Evolutionary conservation across 2,329 filamentous ascomycete genomes (phyloP).

Genomic region (Microcyclosporella mali): DNA sequence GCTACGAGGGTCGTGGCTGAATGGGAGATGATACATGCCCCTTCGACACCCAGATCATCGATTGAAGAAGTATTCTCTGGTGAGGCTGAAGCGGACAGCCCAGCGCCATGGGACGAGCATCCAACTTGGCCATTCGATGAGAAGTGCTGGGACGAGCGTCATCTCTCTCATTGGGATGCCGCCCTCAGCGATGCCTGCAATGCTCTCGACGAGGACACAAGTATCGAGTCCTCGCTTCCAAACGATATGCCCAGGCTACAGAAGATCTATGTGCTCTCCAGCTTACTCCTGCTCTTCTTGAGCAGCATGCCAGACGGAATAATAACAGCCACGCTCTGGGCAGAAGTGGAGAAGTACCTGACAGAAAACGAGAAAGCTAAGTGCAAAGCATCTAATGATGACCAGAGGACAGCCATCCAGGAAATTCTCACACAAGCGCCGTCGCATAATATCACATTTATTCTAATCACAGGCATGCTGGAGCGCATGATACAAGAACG

Average conservation of each 20-base stretch:
- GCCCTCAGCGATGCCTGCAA: conserved; percentile 47
- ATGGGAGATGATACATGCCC: conserved; percentile 51
- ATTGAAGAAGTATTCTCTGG: conserved; percentile 1
- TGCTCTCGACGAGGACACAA: conserved; percentile 65
- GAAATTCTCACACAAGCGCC: conserved; percentile 67
- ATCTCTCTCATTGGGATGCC: conserved; percentile 37
- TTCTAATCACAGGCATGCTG: conserved; percentile 77
- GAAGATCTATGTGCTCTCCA: conserved; percentile 67
- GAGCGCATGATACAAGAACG: conserved; percentile 48
- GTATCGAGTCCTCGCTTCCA: conserved; percentile 57
- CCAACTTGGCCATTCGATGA: conserved; percentile 56
- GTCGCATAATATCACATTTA: conserved; percentile 81
- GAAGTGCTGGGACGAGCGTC: conserved; percentile 42
- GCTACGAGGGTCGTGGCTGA: conserved; percentile 55
- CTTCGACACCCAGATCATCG: conserved; percentile 29
- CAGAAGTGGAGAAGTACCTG: conserved; percentile 56
- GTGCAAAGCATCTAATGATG: conserved; percentile 44
- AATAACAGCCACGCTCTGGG: conserved; percentile 64
- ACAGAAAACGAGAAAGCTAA: conserved; percentile 44
- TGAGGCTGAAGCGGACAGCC: neutral
- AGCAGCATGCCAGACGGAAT: conserved; percentile 71
- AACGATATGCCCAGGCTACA: conserved; percentile 58
- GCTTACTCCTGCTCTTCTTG: conserved; percentile 69
- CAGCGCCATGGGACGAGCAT: conserved; percentile 49
- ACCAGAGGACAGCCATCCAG: conserved; percentile 57